Evolutionary conservation across 176 grass and related monocot species (phyloP), one percentile per base, ranked within the genome.

Genomic region (Secale cereale): DNA sequence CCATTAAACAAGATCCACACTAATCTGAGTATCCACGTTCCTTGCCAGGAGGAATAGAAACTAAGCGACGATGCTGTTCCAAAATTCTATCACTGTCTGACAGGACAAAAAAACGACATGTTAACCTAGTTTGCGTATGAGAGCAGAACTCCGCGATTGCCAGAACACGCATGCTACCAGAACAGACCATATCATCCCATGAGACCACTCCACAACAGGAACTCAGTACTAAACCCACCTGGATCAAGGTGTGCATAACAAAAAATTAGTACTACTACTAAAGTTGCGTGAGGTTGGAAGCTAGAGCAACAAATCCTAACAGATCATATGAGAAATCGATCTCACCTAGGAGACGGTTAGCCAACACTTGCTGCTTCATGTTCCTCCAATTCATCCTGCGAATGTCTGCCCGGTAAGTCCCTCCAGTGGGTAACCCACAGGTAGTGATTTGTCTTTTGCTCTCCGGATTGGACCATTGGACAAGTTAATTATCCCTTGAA

Each of bases 321-420:
- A 27, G 30, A 76, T 67, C 16, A 69, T 25, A 11, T 70, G 33
- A 14, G 0, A 36, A 57, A 22, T 70, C 20, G 46, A 35, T 2
- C 19, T 77, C 50, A 77, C 50, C 74, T 77, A 77, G 17, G 52
- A 77, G 30, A 35, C 28, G 23, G 74, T 57, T 77, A 77, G 50
- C 17, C 19, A 57, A 77, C 74, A 33, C 29, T 59, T 77, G 12
- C 76, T 60, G 32, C 54, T 77, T 57, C 75, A 57, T 77, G 28
- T 57, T 59, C 50, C 17, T 75, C 13, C 30, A 23, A 35, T 25
- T 37, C 8, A 26, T 37, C 54, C 33, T 15, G 27, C 6, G 32
- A 40, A 50, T 50, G 46, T 17, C 56, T 40, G 14, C 76, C 13
- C 40, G n/a, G 56, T 40, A 14, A 16, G 22, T 25, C 57, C 57